A percentile compares a stretch with the other conserved stretches of the same genome.
Conservation (phyloP, 306 rosid genomes). For the Glycyrrhiza uralensis region DNA sequence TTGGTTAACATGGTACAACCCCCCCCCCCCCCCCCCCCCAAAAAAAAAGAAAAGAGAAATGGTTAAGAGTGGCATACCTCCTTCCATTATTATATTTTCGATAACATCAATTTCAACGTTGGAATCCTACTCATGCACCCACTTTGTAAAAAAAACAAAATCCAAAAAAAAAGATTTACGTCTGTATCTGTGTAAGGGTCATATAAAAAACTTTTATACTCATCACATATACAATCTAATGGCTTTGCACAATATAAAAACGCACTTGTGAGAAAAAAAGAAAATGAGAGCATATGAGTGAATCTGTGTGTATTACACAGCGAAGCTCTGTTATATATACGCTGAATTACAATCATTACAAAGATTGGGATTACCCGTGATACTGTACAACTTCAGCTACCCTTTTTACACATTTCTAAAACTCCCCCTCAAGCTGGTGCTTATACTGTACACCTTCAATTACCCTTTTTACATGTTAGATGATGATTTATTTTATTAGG, state of each 20-base stretch:
- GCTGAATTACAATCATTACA: not conserved
- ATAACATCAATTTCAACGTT: not conserved
- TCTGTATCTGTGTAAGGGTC: not conserved
- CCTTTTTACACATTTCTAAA: no score
- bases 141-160: no score
- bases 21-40: not conserved
- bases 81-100: constrained; percentile 20
- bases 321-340: not conserved
- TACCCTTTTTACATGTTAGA: no score
- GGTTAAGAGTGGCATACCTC: not conserved
- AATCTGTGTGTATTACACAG: not conserved
- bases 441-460: no score
- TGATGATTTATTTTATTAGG: constrained; percentile 1
- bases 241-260: not conserved
- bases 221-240: not conserved
- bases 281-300: not conserved
- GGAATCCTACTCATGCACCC: not conserved
- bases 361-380: no score
- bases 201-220: not conserved
- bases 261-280: not conserved
- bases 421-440: no score
- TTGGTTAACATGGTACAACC: not conserved
- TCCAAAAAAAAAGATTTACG: no score
- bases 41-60: no score
- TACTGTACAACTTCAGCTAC: no score